Conservation (phyloP, 2,329 filamentous ascomycete species). For the Talaromyces sp. region DNA sequence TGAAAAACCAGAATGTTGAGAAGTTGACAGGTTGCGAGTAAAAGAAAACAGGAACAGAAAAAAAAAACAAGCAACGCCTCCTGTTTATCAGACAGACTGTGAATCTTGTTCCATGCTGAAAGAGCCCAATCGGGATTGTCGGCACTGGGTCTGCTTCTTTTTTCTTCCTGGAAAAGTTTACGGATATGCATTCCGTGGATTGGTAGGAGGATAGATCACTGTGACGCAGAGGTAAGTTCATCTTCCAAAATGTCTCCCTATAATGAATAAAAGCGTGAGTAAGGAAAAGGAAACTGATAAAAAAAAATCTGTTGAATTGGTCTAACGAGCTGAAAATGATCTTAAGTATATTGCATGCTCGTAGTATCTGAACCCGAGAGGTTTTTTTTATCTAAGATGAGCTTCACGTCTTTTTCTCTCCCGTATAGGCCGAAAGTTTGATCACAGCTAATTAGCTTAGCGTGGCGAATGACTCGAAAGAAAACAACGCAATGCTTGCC, state of each 20-base stretch:
- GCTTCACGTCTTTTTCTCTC: too few species aligned
- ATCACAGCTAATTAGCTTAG: not conserved
- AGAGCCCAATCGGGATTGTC: not conserved
- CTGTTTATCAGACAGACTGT: not conserved
- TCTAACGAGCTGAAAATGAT: not conserved
- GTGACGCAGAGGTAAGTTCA: not conserved
- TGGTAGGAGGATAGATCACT: not conserved
- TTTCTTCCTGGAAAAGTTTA: not conserved
- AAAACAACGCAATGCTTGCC: not conserved
- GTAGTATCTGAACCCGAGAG: not conserved
- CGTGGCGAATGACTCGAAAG: not conserved
- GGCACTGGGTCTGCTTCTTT: not conserved
- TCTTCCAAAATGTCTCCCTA: not conserved
- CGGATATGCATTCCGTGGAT: not conserved
- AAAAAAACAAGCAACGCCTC: not conserved
- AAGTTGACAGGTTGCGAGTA: not conserved
- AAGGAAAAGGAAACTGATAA: not conserved
- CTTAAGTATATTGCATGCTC: not conserved
- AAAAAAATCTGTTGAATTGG: not conserved
- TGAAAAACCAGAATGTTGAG: not conserved
- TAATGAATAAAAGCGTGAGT: not conserved
- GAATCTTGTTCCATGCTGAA: not conserved
- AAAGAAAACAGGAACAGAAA: too few species aligned
- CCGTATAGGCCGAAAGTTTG: not conserved
- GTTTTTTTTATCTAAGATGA: not conserved